Evolutionary conservation across 169 alveolate genomes (phyloP).

Genomic region (Amoebophrya sp.): DNA sequence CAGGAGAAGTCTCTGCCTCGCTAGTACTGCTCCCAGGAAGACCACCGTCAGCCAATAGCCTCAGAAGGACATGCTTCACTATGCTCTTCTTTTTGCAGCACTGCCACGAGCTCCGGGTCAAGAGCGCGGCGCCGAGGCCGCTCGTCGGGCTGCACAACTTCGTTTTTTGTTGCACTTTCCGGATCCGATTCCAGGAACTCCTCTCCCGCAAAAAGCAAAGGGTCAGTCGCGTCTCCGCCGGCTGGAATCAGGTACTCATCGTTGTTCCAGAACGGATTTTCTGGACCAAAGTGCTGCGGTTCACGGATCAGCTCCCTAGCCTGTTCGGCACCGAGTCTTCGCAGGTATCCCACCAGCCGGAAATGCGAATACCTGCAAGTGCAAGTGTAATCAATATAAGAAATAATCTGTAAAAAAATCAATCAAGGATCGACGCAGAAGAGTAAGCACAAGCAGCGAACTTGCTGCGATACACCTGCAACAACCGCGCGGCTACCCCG

Average conservation of each 20-base stretch:
- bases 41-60: no score
- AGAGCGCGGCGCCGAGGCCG: no score
- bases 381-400: neutral
- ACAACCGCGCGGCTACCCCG: no score
- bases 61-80: no score
- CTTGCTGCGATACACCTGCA: no score
- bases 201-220: neutral
- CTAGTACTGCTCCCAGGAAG: no score
- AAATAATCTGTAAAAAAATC: no score
- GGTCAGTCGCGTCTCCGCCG: neutral
- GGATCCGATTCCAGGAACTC: neutral
- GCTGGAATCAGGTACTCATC: neutral
- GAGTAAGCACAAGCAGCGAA: neutral
- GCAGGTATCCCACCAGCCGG: neutral
- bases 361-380: neutral
- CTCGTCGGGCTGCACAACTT: no score
- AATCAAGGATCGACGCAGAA: neutral
- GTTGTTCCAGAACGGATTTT: neutral
- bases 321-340: neutral
- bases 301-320: neutral
- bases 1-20: no score
- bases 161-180: no score
- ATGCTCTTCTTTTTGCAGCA: no score
- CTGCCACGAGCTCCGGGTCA: no score
- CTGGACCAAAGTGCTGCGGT: neutral